These are phyloP conservation scores for Dendrobium huoshanense DNA, from an alignment of 106 monocot genomes.

Conservation along the genomic window DNA sequence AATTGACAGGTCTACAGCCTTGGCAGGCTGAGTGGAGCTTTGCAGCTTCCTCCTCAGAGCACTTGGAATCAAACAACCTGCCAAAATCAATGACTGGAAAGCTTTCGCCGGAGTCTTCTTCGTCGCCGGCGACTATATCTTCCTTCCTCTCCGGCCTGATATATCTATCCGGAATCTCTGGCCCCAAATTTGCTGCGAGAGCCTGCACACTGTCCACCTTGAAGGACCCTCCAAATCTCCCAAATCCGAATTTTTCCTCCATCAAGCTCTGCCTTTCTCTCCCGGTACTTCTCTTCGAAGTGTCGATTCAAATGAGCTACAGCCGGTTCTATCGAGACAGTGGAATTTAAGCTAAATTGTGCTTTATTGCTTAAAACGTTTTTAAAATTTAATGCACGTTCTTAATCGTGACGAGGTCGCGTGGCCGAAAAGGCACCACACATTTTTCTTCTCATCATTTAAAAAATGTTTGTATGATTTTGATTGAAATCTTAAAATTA, in stretches of 20 bases:
- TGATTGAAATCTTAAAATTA: too few species aligned
- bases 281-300: too few species aligned
- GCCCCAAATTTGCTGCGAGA: conserved; percentile 11
- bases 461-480: too few species aligned
- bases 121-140: neutral
- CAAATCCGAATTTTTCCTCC: neutral
- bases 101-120: neutral
- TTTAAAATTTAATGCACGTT: too few species aligned
- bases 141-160: conserved; percentile 24
- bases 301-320: too few species aligned
- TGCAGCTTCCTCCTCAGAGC: conserved; percentile 20
- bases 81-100: conserved; percentile 42
- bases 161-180: conserved; percentile 28
- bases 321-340: too few species aligned
- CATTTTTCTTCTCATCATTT: too few species aligned
- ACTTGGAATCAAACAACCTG: conserved; percentile 21
- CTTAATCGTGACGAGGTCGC: too few species aligned
- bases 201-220: conserved; percentile 32
- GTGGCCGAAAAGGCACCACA: too few species aligned
- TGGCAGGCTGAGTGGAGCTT: conserved; percentile 37
- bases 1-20: too few species aligned
- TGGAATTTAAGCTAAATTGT: too few species aligned
- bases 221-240: conserved; percentile 10
- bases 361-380: too few species aligned
- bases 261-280: neutral